phyloP scores from a whole-genome alignment of 495 filamentous ascomycete genomes.

The Xylaria palmicola region DNA sequence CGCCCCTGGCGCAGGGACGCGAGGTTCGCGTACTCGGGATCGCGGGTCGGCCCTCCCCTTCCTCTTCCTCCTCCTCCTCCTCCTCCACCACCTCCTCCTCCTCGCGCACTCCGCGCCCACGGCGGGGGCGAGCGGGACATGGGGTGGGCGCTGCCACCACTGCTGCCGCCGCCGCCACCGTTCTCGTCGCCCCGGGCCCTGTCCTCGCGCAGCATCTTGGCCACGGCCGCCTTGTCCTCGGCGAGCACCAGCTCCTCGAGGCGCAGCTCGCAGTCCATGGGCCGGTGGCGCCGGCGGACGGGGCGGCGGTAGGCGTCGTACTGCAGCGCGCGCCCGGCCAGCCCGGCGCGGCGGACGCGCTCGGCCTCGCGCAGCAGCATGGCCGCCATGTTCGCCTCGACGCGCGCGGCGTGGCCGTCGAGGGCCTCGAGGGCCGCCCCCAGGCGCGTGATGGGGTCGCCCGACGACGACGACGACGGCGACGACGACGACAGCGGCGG shows the following conservation, averaged over 20 bases:
- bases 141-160: neutral
- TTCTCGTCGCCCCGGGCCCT: neutral
- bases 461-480: conserved; percentile 23
- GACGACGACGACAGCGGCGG: no score
- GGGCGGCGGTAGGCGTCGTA: conserved; percentile 5
- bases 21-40: conserved; percentile 10
- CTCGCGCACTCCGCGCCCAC: no score
- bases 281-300: neutral
- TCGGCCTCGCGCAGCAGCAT: conserved; percentile 41
- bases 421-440: conserved; percentile 38
- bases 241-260: conserved; percentile 6
- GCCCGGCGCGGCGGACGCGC: conserved; percentile 27
- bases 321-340: conserved; percentile 7
- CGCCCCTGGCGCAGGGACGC: neutral
- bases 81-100: no score
- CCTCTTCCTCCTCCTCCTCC: neutral
- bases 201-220: neutral
- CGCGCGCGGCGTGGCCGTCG: conserved; percentile 38
- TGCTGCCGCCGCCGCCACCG: neutral
- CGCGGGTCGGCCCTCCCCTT: neutral
- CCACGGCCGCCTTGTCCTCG: neutral
- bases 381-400: conserved; percentile 43
- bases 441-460: conserved; percentile 33
- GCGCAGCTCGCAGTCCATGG: neutral
- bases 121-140: neutral